Evolutionary conservation across 2,329 filamentous ascomycete species (phyloP).

Genomic region (Aspergillus sp.): DNA sequence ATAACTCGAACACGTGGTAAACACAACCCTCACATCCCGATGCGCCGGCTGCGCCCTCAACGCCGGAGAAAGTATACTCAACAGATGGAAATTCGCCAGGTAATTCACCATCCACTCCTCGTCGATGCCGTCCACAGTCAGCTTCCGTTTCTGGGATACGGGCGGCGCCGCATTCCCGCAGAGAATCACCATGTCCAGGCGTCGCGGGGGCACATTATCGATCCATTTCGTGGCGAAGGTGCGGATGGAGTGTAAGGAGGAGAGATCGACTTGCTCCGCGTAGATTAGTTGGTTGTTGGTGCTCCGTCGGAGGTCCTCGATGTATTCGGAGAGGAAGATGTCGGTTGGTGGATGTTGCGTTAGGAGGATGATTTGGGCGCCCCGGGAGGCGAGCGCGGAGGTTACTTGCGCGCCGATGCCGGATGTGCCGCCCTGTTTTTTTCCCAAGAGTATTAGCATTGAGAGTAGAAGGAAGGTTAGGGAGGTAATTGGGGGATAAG

Average conservation of each 20-base stretch:
- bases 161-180: constrained; percentile 74
- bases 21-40: constrained; percentile 84
- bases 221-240: constrained; percentile 97
- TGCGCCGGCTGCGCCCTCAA: constrained; percentile 89
- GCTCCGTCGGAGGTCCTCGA: constrained; percentile 77
- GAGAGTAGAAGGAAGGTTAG: too few species aligned
- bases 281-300: constrained; percentile 88
- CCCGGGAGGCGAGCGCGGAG: constrained; percentile 72
- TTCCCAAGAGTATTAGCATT: neutral
- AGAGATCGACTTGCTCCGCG: constrained; percentile 89
- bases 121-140: constrained; percentile 79
- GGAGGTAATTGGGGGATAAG: too few species aligned
- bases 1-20: constrained; percentile 86
- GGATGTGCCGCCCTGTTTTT: constrained; percentile 72
- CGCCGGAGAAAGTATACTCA: constrained; percentile 87
- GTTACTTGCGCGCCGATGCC: constrained; percentile 82
- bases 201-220: constrained; percentile 84
- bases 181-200: constrained; percentile 87
- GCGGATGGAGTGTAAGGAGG: constrained; percentile 85
- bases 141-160: constrained; percentile 48
- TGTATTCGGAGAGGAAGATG: constrained; percentile 87
- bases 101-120: constrained; percentile 94
- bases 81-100: constrained; percentile 89
- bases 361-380: constrained; percentile 87
- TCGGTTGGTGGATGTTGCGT: constrained; percentile 80